Evolutionary conservation across 345 rosid species (phyloP), one percentile per base, ranked within the genome.

Genomic region (Dovyalis caffra): DNA sequence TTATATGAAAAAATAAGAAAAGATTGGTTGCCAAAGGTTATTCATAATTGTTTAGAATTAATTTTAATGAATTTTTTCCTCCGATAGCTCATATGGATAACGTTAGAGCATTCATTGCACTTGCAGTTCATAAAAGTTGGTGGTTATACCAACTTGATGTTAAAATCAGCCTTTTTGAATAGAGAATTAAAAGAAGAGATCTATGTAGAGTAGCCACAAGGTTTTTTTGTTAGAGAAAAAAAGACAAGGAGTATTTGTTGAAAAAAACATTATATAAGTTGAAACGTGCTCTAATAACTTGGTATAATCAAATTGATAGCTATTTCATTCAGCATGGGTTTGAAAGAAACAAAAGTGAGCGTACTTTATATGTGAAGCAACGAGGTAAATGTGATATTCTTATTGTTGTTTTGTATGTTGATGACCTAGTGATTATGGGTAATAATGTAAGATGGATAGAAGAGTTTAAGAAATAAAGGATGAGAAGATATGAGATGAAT

Each of bases 401-500:
- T 7, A 63, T 32, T 63, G 8, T 20, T 28, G 26, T 18, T 8
- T 33, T 64, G 2, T 64, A 20, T 64, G 2, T 31, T 15, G 26
- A 33, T 64, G 66, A 63, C 16, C 31, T 63, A 34, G 35, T 63
- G 21, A 28, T 9, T 25, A 28, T 6, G 2, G 28, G n/a, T 5
- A 63, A 9, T 29, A 63, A 63, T 31, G 21, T 18, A 29, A 32
- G 33, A 29, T 18, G 5, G 2, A 63, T 29, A 16, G 23, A 14
- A 28, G 23, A 63, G 9, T 63, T 63, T 18, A 68, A 2, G 23
- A 16, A 40, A n/a, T 9, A 68, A 23, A 29, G 15, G 32, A 25
- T 40, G 91, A 90, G 18, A 85, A 88, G 82, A 76, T 91, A 0
- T 40, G 45, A 12, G 16, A 40, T 40, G 0, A 40, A 40, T 40